Percentiles rank a stretch among this genome's conserved stretches.
Evolutionary conservation across 345 rosid species (phyloP).

Genomic region (Syzygium jambos): DNA sequence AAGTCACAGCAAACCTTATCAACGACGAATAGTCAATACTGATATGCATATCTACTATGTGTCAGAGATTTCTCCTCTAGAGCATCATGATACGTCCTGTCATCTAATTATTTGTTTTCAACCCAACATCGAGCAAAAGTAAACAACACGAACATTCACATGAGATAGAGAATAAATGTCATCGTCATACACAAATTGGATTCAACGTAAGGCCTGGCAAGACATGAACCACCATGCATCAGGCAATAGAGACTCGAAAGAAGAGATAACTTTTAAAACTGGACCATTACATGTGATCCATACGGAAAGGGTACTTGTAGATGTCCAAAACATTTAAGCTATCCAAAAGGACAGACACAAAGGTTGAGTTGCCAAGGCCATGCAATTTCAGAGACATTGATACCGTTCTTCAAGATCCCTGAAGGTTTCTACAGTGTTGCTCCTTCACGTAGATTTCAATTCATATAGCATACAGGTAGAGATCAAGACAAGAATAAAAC

Average conservation of each 20-base stretch:
- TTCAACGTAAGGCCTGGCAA: background rate
- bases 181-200: background rate
- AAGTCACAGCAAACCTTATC: background rate
- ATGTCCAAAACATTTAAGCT: background rate
- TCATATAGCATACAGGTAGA: background rate
- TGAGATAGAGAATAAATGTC: background rate
- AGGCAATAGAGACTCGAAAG: background rate
- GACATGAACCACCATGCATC: background rate
- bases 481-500: constrained; percentile 5
- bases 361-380: background rate
- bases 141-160: background rate
- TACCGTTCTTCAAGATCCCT: background rate
- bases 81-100: background rate
- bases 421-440: background rate
- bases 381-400: background rate
- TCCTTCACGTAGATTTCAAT: background rate
- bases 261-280: background rate
- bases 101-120: background rate
- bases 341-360: background rate
- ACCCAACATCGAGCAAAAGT: background rate
- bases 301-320: background rate
- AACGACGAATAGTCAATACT: background rate
- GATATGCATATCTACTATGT: background rate
- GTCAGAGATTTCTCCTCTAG: background rate
- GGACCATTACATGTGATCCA: background rate